Base-by-base conservation (phyloP, 1,284 basidiomycete genomes). In the Cryptococcus hybrid region DNA sequence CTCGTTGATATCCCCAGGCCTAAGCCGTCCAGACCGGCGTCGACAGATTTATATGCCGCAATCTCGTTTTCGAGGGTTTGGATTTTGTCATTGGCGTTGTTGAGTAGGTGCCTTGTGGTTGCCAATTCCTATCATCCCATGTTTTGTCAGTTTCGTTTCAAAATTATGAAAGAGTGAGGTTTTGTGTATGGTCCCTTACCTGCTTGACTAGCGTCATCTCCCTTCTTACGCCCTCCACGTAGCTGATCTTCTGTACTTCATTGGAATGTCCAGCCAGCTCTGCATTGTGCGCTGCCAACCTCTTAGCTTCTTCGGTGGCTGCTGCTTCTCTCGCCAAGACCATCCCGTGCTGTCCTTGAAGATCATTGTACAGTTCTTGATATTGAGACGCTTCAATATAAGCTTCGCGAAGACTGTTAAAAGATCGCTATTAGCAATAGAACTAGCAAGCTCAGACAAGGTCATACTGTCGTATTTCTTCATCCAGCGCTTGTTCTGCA, bases 401-500 rank as follows among this genome's bases (percentile, higher is more conserved):
- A 5, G 62, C 65, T n/a, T 63, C 53, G 34, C 55, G 48, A 12
- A 71, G 51, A 24, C 69, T 71, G 52, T 43, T 40, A n/a, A 7
- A 2, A 7, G 13, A 56, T 46, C 49, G 36, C 24, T n/a, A 15
- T 34, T 3, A 35, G 5, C 34, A 43, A 37, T 18, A 7, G 18
- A 5, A 18, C 30, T 30, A 18, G 24, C n/a, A 37, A 12, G 46
- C 30, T 13, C 18, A 6, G 24, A 24, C 24, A 12, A 9, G 13
- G n/a, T 67, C 74, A 66, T 54, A 76, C 74, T 62, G 54, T 39
- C 63, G 52, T 5, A 74, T 58, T 48, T 76, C 73, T 52, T 70
- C 66, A 34, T 70, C 70, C 55, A 75, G 48, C 11, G 67, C 63
- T 9, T 61, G 60, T 37, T 70, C 67, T 2, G 74, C 71, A 38